These are phyloP conservation scores for Phytophthora cactorum DNA, from an alignment of 352 stramenopile genomes.

Conservation along the genomic window DNA sequence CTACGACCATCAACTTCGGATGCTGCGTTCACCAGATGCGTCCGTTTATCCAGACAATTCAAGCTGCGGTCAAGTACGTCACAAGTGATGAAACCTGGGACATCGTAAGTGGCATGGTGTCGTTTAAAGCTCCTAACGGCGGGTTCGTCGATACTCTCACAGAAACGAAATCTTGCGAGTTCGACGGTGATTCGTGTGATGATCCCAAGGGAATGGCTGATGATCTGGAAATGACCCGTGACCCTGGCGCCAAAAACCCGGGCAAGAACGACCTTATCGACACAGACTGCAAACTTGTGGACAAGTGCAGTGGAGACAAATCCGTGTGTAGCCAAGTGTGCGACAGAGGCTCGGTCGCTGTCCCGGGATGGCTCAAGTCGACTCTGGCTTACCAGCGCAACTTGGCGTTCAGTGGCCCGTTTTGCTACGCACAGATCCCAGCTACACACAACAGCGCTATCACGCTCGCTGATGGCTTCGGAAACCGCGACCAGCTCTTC, in stretches of 20 bases:
- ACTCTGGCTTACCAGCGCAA: slow-evolving; percentile 61
- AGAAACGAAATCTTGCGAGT: slow-evolving; percentile 40
- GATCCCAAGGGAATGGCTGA: slow-evolving; percentile 42
- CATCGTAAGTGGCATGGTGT: slow-evolving; percentile 55
- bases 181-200: slow-evolving; percentile 45
- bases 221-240: slow-evolving; percentile 28
- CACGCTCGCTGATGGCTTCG: slow-evolving; percentile 64
- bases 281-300: slow-evolving; percentile 43
- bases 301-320: slow-evolving; percentile 51
- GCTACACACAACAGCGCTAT: slow-evolving; percentile 78
- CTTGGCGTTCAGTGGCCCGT: slow-evolving; percentile 43
- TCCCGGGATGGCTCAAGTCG: slow-evolving; percentile 47
- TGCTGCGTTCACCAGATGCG: slow-evolving; percentile 57
- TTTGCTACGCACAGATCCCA: slow-evolving; percentile 63
- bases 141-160: slow-evolving; percentile 51
- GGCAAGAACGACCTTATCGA: slow-evolving; percentile 53
- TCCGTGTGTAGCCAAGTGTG: slow-evolving; percentile 58
- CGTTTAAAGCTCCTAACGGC: slow-evolving; percentile 34
- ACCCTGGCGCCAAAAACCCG: slow-evolving; percentile 40
- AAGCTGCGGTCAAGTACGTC: slow-evolving; percentile 42
- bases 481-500: slow-evolving; percentile 71
- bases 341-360: slow-evolving; percentile 41
- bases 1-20: slow-evolving; percentile 50
- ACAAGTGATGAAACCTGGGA: slow-evolving; percentile 40
- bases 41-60: slow-evolving; percentile 53